Percentiles rank a stretch among this genome's conserved stretches.
These are phyloP conservation scores for Eruca vesicaria DNA, from an alignment of 441 rosid species.

Conservation along the genomic window DNA sequence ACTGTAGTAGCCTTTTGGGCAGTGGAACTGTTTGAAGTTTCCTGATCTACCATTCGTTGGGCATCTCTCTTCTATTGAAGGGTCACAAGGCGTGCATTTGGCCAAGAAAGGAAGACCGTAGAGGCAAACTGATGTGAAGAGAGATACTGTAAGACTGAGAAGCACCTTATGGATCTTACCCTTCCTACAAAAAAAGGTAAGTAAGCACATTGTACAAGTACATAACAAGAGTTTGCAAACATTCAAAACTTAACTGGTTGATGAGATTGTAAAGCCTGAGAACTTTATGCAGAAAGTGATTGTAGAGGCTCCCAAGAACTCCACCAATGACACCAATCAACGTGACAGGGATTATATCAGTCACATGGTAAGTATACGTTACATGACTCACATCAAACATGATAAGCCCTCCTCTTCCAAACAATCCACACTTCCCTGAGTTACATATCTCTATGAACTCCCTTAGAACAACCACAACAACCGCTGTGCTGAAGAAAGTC, in stretches of 20 bases:
- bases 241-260: slow-evolving; percentile 60
- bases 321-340: slow-evolving; percentile 82
- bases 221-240: background rate
- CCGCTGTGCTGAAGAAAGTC: slow-evolving; percentile 84
- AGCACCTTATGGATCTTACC: slow-evolving; percentile 73
- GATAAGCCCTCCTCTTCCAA: slow-evolving; percentile 80
- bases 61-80: slow-evolving; percentile 47
- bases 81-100: slow-evolving; percentile 62
- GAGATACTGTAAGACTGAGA: slow-evolving; percentile 57
- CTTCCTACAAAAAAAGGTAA: slow-evolving; percentile 48
- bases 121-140: slow-evolving; percentile 72
- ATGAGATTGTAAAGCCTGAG: slow-evolving; percentile 78
- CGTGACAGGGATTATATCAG: slow-evolving; percentile 61
- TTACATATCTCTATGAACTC: slow-evolving; percentile 76
- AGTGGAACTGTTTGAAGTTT: slow-evolving; percentile 85
- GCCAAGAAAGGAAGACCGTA: slow-evolving; percentile 78
- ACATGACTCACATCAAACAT: slow-evolving; percentile 85
- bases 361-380: slow-evolving; percentile 45
- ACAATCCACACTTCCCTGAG: slow-evolving; percentile 74
- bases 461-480: slow-evolving; percentile 73
- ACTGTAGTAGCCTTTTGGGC: slow-evolving; percentile 74
- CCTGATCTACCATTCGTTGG: slow-evolving; percentile 66
- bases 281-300: slow-evolving; percentile 69
- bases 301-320: slow-evolving; percentile 77
- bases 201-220: background rate